Conservation (phyloP, 2,329 filamentous ascomycete species). For the Trichoderma koningiopsis region DNA sequence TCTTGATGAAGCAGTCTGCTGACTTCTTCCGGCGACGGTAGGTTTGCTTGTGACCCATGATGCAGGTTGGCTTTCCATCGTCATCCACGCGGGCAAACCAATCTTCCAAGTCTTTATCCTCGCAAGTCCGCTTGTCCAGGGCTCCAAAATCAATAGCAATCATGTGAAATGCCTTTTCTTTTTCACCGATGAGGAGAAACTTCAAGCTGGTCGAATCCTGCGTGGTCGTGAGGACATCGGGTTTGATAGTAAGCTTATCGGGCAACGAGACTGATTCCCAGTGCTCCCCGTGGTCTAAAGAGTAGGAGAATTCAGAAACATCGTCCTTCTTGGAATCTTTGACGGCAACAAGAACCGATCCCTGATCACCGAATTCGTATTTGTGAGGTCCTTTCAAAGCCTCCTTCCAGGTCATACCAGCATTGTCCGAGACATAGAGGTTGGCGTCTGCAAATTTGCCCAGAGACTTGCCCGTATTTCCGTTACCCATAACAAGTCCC, state of each 20-base stretch:
- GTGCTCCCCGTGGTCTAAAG: conserved; percentile 82
- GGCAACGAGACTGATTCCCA: conserved; percentile 77
- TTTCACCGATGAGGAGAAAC: conserved; percentile 75
- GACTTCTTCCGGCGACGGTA: conserved; percentile 84
- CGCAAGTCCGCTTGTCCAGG: conserved; percentile 78
- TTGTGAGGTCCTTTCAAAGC: conserved; percentile 81
- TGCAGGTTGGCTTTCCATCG: conserved; percentile 78
- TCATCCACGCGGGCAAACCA: conserved; percentile 85
- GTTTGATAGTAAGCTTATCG: conserved; percentile 65
- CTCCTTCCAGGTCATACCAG: conserved; percentile 80
- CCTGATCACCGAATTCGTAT: conserved; percentile 94
- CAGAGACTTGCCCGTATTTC: conserved; percentile 80
- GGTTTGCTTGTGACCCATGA: conserved; percentile 95
- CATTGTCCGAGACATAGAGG: conserved; percentile 88
- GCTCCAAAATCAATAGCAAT: conserved; percentile 82
- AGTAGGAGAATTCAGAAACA: conserved; percentile 67
- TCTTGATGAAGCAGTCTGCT: conserved; percentile 84
- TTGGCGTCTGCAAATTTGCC: conserved; percentile 71
- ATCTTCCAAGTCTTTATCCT: conserved; percentile 75
- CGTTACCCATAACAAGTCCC: conserved; percentile 89
- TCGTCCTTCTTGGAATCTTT: conserved; percentile 69
- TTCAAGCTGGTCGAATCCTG: conserved; percentile 92
- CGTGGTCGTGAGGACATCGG: conserved; percentile 78
- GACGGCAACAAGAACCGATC: conserved; percentile 83
- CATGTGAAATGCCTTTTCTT: conserved; percentile 60